A percentile compares a stretch with the other conserved stretches of the same genome.
Conservation (phyloP, 2,329 filamentous ascomycete species). For the Trichoderma atroviride region DNA sequence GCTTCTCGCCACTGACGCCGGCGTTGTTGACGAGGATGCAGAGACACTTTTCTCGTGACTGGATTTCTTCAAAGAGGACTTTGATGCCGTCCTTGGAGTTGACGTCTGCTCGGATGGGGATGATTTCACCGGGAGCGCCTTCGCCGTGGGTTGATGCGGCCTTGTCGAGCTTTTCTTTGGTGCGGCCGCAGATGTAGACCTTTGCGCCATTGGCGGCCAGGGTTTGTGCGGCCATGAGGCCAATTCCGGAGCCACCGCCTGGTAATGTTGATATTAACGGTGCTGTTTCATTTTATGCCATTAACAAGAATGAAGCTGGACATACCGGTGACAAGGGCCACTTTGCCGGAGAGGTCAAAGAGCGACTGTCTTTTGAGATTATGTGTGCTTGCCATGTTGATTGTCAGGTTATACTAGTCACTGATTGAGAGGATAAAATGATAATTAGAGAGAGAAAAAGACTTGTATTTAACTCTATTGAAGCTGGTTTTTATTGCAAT, state of each 20-base stretch:
- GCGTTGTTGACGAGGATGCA: slow-evolving; percentile 71
- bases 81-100: slow-evolving; percentile 62
- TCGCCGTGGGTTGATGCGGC: slow-evolving; percentile 61
- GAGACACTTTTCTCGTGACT: slow-evolving; percentile 58
- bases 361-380: slow-evolving; percentile 39
- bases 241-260: slow-evolving; percentile 64
- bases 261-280: too few species aligned
- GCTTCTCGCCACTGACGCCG: slow-evolving; percentile 59
- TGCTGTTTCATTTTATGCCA: too few species aligned
- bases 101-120: slow-evolving; percentile 64
- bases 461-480: too few species aligned
- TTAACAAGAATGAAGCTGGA: not conserved
- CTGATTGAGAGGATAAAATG: not conserved
- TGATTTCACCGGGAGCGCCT: slow-evolving; percentile 56
- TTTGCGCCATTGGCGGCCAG: slow-evolving; percentile 68
- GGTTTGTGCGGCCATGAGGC: slow-evolving; percentile 69
- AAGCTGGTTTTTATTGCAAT: too few species aligned
- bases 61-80: slow-evolving; percentile 60
- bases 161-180: slow-evolving; percentile 62
- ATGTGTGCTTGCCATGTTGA: slow-evolving; percentile 6
- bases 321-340: slow-evolving; percentile 51
- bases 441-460: not conserved
- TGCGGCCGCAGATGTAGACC: slow-evolving; percentile 71
- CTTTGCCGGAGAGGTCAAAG: slow-evolving; percentile 47
- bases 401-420: not conserved